phyloP scores from a whole-genome alignment of 2,329 filamentous ascomycete genomes.

The Hypoxylon sp. region DNA sequence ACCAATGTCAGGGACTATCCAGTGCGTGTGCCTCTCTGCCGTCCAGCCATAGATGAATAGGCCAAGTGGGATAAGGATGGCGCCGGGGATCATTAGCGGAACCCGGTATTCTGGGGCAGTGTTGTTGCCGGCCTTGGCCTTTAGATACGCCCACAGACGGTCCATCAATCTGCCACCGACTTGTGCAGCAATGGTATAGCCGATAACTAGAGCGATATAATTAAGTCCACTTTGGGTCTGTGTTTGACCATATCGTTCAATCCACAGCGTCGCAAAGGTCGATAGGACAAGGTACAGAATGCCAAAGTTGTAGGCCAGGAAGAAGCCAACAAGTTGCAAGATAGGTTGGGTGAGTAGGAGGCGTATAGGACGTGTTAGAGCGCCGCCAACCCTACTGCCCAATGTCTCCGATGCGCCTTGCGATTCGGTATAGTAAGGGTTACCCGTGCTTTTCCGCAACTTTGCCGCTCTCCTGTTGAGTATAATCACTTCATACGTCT shows the following conservation, averaged over 20 bases:
- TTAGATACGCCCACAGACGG: conserved; percentile 42
- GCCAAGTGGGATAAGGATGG: conserved; percentile 65
- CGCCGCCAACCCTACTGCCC: conserved; percentile 13
- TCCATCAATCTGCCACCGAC: conserved; percentile 50
- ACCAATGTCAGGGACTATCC: conserved; percentile 70
- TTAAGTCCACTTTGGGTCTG: conserved; percentile 65
- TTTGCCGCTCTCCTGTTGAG: conserved; percentile 26
- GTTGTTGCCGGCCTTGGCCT: conserved; percentile 43
- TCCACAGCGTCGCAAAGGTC: conserved; percentile 67
- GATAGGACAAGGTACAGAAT: conserved; percentile 70
- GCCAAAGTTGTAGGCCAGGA: conserved; percentile 67
- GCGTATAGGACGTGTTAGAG: conserved; percentile 62
- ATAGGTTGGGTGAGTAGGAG: conserved; percentile 67
- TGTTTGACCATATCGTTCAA: conserved; percentile 63
- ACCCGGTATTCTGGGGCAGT: conserved; percentile 61
- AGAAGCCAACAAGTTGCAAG: conserved; percentile 64
- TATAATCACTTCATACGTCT: conserved; percentile 35
- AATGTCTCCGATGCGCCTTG: conserved; percentile 19
- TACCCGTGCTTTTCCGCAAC: conserved; percentile 34
- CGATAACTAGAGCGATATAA: conserved; percentile 68
- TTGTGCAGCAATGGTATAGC: conserved; percentile 65
- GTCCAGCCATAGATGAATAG: conserved; percentile 71
- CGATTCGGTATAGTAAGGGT: conserved; percentile 27
- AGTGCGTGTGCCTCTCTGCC: conserved; percentile 64
- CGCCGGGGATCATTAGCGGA: conserved; percentile 68